These are phyloP conservation scores for Microdochium bolleyi DNA, from an alignment of 2,329 filamentous ascomycete genomes.

Conservation along the genomic window DNA sequence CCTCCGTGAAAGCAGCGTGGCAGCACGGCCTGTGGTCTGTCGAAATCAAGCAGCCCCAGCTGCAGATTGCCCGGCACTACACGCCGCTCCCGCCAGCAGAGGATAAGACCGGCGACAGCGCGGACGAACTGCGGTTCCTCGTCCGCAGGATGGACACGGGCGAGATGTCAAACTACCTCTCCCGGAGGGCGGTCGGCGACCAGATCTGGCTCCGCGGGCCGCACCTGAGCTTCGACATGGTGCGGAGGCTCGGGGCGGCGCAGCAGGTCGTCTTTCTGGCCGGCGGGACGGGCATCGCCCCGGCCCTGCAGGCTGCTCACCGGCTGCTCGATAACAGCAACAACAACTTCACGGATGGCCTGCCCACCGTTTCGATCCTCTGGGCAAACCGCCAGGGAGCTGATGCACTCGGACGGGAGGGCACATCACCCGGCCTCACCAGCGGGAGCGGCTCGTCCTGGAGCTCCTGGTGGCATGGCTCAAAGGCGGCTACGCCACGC, in stretches of 20 bases:
- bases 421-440: conserved; percentile 27
- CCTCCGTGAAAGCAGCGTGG: conserved; percentile 35
- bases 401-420: conserved; percentile 56
- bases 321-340: conserved; percentile 38
- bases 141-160: conserved; percentile 72
- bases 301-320: conserved; percentile 73
- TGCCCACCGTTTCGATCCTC: conserved; percentile 58
- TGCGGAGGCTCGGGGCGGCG: conserved; percentile 21
- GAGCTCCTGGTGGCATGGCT: conserved; percentile 11
- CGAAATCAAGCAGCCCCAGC: conserved; percentile 86
- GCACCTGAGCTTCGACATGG: conserved; percentile 55
- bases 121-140: conserved; percentile 56
- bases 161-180: conserved; percentile 79
- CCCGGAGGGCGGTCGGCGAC: conserved; percentile 52
- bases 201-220: conserved; percentile 73
- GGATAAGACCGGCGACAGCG: conserved; percentile 11
- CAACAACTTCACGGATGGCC: too few species aligned
- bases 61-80: conserved; percentile 88
- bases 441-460: conserved; percentile 8
- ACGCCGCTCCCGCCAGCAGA: conserved; percentile 63
- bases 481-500: conserved; percentile 10
- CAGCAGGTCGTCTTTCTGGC: conserved; percentile 71
- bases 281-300: conserved; percentile 86
- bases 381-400: conserved; percentile 70
- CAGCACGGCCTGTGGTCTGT: conserved; percentile 72